These are phyloP conservation scores for Lotus japonicus DNA, from an alignment of 306 rosid genomes.

Conservation along the genomic window DNA sequence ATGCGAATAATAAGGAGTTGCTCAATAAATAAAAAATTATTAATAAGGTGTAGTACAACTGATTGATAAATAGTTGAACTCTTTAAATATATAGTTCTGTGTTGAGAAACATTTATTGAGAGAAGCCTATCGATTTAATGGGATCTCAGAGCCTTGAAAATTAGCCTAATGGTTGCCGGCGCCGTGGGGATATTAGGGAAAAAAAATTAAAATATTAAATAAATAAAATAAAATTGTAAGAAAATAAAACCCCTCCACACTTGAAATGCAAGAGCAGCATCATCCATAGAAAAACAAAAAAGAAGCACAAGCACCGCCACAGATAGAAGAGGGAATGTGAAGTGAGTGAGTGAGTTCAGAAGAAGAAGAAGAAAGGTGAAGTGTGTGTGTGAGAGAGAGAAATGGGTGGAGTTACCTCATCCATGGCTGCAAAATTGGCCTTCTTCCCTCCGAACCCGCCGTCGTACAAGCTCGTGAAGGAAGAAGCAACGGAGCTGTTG, in stretches of 20 bases:
- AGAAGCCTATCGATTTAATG: too few relatives aligned
- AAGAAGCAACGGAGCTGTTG: slow-evolving; percentile 43
- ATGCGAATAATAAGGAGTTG: not conserved
- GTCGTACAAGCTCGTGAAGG: slow-evolving; percentile 56
- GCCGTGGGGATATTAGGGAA: too few relatives aligned
- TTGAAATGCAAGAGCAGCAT: not conserved
- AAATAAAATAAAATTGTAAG: not conserved
- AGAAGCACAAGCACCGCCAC: not conserved
- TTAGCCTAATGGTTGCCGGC: too few relatives aligned
- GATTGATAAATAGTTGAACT: too few relatives aligned
- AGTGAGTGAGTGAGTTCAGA: not conserved
- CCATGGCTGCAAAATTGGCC: slow-evolving; percentile 87
- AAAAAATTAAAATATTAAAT: not conserved
- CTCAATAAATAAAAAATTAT: not conserved
- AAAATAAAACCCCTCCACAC: not conserved
- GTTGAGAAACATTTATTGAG: too few relatives aligned
- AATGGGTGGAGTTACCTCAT: slow-evolving; percentile 88
- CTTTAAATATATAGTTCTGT: too few relatives aligned
- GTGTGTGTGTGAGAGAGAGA: not conserved
- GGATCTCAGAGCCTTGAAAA: too few relatives aligned
- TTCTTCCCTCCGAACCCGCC: slow-evolving; percentile 87
- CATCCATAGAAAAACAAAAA: not conserved
- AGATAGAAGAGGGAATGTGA: slow-evolving; percentile 20
- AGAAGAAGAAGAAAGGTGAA: not conserved
- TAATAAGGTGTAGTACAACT: too few relatives aligned